Evolutionary conservation across 306 rosid species (phyloP).

Genomic region (Glycyrrhiza uralensis): DNA sequence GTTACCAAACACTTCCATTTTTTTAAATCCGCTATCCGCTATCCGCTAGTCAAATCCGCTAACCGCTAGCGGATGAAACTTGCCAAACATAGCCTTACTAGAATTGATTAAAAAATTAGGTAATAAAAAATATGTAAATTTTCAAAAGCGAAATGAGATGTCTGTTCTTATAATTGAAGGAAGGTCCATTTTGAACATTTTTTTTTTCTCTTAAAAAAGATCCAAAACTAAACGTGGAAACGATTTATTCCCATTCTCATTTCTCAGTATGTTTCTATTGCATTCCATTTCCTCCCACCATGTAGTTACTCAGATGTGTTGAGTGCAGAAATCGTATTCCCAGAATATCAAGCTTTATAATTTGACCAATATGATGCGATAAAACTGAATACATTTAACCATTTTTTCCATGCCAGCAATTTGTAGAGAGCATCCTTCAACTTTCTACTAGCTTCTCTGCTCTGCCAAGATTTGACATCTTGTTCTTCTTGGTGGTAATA

Average conservation of each 20-base stretch:
- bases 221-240: background rate
- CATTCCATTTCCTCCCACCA: background rate
- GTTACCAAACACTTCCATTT: no score
- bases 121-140: no score
- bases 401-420: constrained; percentile 19
- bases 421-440: constrained; percentile 26
- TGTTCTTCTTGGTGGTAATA: constrained; percentile 30
- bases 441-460: constrained; percentile 12
- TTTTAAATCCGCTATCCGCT: no score
- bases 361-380: background rate
- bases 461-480: constrained; percentile 41
- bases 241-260: background rate
- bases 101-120: no score
- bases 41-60: no score
- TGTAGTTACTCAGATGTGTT: background rate
- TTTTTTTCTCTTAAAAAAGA: background rate
- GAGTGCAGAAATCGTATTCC: constrained; percentile 21
- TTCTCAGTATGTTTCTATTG: background rate
- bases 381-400: background rate
- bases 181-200: background rate
- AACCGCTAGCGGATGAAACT: no score
- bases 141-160: background rate
- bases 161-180: background rate
- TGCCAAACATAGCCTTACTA: no score
- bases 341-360: constrained; percentile 8